A percentile compares a stretch with the other conserved stretches of the same genome.
Conservation (phyloP, 305 asterid genomes). For the Fraxinus platypoda region DNA sequence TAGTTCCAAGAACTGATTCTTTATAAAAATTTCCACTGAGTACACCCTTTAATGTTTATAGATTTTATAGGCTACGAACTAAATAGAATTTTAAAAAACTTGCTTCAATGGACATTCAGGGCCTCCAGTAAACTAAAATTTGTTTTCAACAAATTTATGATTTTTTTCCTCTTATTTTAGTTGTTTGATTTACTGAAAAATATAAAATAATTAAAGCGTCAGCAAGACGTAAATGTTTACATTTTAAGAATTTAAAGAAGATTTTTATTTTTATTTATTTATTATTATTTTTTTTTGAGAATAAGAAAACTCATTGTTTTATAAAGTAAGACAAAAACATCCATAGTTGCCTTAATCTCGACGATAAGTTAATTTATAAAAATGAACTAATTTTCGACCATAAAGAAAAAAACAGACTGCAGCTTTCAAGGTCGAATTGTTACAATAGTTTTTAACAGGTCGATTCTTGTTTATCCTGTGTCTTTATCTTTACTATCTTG, state of each 20-base stretch:
- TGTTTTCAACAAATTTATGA: neutral
- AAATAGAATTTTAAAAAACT: too few species aligned
- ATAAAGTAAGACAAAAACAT: neutral
- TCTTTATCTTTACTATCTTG: neutral
- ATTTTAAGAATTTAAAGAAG: neutral
- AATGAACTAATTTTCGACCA: neutral
- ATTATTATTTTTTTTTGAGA: neutral
- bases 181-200: neutral
- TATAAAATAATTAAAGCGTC: too few species aligned
- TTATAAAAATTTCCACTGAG: too few species aligned
- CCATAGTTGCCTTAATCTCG: neutral
- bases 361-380: neutral
- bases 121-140: neutral
- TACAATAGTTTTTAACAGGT: neutral
- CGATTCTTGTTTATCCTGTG: neutral
- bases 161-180: neutral
- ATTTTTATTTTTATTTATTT: too few species aligned
- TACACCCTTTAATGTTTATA: too few species aligned
- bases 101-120: neutral
- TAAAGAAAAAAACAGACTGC: neutral
- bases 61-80: too few species aligned
- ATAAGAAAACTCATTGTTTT: neutral
- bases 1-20: too few species aligned
- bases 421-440: neutral
- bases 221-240: too few species aligned